Evolutionary conservation across 208 protist genomes (phyloP).

Genomic region (Trypanosoma congolense): DNA sequence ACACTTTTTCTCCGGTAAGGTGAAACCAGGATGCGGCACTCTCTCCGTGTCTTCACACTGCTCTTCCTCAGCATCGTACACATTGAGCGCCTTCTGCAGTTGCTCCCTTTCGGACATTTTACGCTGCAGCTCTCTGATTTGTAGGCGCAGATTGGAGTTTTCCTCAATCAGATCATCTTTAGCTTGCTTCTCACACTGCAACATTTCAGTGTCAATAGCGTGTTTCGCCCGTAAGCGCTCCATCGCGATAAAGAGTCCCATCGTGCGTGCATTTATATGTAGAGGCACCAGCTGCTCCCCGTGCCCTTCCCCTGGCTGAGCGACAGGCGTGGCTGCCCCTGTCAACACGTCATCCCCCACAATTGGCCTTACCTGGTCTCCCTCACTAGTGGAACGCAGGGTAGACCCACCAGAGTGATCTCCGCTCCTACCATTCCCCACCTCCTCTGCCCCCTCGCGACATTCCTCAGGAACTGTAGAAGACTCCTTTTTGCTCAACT

Average conservation of each 20-base stretch:
- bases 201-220: conserved; percentile 28
- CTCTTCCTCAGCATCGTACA: conserved; percentile 18
- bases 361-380: too few species aligned
- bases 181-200: conserved; percentile 27
- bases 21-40: conserved; percentile 10
- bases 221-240: conserved; percentile 39
- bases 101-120: conserved; percentile 16
- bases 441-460: too few species aligned
- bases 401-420: too few species aligned
- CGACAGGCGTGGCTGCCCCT: too few species aligned
- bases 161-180: conserved; percentile 34
- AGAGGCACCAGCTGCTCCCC: too few species aligned
- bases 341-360: too few species aligned
- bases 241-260: conserved; percentile 40
- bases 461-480: too few species aligned
- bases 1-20: background rate
- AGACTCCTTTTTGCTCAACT: too few species aligned
- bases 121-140: conserved; percentile 22
- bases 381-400: too few species aligned
- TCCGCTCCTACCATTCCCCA: too few species aligned
- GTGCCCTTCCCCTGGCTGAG: too few species aligned
- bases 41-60: conserved; percentile 25
- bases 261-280: too few species aligned
- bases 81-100: conserved; percentile 21
- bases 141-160: conserved; percentile 32